Percentiles rank a stretch among this genome's conserved stretches.
Conservation (phyloP, 345 rosid species). For the Brassica rapa region DNA sequence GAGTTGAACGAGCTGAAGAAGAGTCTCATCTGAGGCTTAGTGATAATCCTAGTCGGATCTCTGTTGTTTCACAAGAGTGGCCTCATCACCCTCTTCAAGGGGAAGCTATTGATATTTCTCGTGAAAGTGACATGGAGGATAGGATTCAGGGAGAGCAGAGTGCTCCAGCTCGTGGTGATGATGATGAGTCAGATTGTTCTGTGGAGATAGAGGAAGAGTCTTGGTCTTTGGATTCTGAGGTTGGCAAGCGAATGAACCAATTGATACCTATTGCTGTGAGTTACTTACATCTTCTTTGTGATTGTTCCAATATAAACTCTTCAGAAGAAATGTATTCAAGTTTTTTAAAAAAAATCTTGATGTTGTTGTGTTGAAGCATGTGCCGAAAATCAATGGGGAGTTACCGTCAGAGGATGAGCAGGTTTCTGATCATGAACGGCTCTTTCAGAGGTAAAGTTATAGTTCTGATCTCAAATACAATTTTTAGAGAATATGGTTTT, state of each 20-base stretch:
- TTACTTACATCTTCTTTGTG: slow-evolving; percentile 28
- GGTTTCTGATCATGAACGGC: slow-evolving; percentile 44
- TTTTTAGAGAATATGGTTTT: neutral
- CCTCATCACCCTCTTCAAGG: slow-evolving; percentile 32
- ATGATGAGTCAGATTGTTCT: slow-evolving; percentile 42
- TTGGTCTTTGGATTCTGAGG: slow-evolving; percentile 47
- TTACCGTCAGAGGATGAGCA: slow-evolving; percentile 43
- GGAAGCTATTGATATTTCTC: slow-evolving; percentile 20
- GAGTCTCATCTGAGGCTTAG: slow-evolving; percentile 27
- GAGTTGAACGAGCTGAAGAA: slow-evolving; percentile 51
- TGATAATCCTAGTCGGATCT: slow-evolving; percentile 45
- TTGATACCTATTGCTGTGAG: slow-evolving; percentile 81
- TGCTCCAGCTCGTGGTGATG: slow-evolving; percentile 28
- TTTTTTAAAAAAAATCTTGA: neutral
- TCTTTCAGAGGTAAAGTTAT: slow-evolving; percentile 38
- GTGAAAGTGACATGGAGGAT: slow-evolving; percentile 38
- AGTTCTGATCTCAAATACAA: neutral
- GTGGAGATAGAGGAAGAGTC: slow-evolving; percentile 61
- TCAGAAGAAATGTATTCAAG: neutral
- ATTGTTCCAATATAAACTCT: neutral
- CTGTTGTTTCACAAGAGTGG: slow-evolving; percentile 74
- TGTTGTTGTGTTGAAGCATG: slow-evolving; percentile 38
- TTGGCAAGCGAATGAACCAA: slow-evolving; percentile 68
- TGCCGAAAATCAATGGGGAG: slow-evolving; percentile 46
- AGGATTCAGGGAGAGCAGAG: too few species aligned